Conservation (phyloP, 345 rosid genomes). For the Rhodamnia argentea region DNA sequence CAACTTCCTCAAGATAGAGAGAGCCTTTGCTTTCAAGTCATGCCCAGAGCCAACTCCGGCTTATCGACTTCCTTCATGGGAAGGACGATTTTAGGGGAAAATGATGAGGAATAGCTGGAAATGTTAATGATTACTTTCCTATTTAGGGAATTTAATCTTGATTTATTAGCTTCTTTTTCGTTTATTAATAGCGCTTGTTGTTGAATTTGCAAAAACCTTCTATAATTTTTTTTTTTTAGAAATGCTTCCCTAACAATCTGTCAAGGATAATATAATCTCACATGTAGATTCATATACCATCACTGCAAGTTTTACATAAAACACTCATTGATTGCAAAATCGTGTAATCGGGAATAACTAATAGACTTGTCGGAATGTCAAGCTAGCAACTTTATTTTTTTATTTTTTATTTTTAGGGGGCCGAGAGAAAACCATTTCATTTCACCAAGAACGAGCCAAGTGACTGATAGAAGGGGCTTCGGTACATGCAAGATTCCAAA, state of each 20-base stretch:
- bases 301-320: too few relatives aligned
- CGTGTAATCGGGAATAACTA: too few relatives aligned
- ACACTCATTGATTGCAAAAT: too few relatives aligned
- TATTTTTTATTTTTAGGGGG: too few relatives aligned
- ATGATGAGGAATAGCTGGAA: neutral
- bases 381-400: too few relatives aligned
- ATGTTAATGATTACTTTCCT: neutral
- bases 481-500: neutral
- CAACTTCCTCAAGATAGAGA: neutral
- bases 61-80: neutral
- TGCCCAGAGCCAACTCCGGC: neutral
- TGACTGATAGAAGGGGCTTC: neutral
- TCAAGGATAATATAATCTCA: too few relatives aligned
- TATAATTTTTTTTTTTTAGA: too few relatives aligned
- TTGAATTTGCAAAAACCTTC: neutral
- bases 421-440: neutral
- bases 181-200: too few relatives aligned
- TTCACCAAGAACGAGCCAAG: too few relatives aligned
- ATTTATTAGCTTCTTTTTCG: neutral
- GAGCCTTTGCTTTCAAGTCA: neutral
- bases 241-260: too few relatives aligned
- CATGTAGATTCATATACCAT: too few relatives aligned
- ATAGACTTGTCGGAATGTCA: too few relatives aligned
- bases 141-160: neutral
- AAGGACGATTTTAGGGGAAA: neutral